Evolutionary conservation across 2,329 filamentous ascomycete genomes (phyloP).

Genomic region (Coniochaeta ligniaria): DNA sequence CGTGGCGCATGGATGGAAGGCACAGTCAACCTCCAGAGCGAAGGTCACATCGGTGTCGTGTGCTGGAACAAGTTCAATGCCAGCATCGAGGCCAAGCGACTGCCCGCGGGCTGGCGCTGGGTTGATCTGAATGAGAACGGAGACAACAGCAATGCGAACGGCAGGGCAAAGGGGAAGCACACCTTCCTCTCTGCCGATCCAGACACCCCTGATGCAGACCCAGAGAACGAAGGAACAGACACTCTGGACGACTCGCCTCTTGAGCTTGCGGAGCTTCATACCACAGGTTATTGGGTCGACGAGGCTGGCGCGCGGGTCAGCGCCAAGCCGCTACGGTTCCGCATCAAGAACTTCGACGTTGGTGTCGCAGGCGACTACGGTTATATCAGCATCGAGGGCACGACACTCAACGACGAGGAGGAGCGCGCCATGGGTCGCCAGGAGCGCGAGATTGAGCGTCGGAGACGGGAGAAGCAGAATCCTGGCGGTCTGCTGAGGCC

Average conservation of each 20-base stretch:
- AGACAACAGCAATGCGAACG: constrained; percentile 4
- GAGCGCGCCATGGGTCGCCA: constrained; percentile 54
- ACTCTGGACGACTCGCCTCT: constrained; percentile 34
- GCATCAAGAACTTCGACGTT: constrained; percentile 79
- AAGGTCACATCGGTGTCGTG: constrained; percentile 81
- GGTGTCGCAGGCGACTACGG: constrained; percentile 67
- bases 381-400: constrained; percentile 81
- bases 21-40: constrained; percentile 76
- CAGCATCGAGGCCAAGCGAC: constrained; percentile 67
- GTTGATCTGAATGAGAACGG: constrained; percentile 40
- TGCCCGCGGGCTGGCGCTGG: constrained; percentile 79
- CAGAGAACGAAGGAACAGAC: constrained; percentile 20
- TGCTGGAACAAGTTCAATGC: constrained; percentile 92
- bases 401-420: constrained; percentile 64
- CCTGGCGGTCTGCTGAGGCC: constrained; percentile 19
- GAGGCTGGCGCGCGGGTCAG: constrained; percentile 60
- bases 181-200: constrained; percentile 28
- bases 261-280: constrained; percentile 46
- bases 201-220: constrained; percentile 11
- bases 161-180: constrained; percentile 5
- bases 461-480: constrained; percentile 28
- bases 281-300: constrained; percentile 70
- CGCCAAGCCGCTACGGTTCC: constrained; percentile 61
- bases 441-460: constrained; percentile 35
- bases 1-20: constrained; percentile 71